Base-by-base conservation (phyloP, 106 monocot genomes). In the Acorus gramineus region DNA sequence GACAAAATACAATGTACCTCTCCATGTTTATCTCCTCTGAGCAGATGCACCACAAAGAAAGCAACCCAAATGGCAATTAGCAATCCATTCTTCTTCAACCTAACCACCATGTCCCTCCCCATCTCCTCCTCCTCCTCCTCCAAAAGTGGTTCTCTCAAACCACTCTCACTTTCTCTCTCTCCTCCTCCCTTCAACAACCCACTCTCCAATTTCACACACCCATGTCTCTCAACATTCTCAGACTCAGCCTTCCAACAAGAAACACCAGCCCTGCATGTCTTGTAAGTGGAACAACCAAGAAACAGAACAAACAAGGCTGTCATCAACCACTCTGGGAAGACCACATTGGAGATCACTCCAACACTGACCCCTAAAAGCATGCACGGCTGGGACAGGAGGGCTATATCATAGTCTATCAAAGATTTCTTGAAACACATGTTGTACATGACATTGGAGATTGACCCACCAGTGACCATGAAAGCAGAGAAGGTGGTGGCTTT, bases 251-350 rank as follows among this genome's bases (percentile, higher is more conserved):
- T 75, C 93, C 93, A 93, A 52, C 71, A 64, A 53, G 44, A 71
- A 11, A 65, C 43, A 45, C 93, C 93, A 50, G 89, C 71, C 6
- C 13, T 56, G 56, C 68, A 79, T 0, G 85, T 93, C 71, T 83
- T 93, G 65, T 14, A 78, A 3, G 93, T 86, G 46, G 69, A 82
- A 7, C 42, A 71, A 4, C 71, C 85, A 2, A 93, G 73, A 56
- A 93, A 76, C 6, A 73, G 42, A 11, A 71, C 75, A 46, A 89
- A 89, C 8, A 86, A 69, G 3, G 53, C 70, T 2, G 81, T 93
- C 55, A 86, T 79, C 44, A 93, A 80, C 93, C 93, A 93, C 67
- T 83, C 89, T 1, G 85, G 89, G 70, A 89, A 86, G 73, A 79
- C 52, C 4, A 86, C 65, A 70, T 93, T 93, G 69, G 80, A 83